Evolutionary conservation across 306 rosid species (phyloP), one percentile per base, ranked within the genome.

Genomic region (Styphnolobium japonicum): DNA sequence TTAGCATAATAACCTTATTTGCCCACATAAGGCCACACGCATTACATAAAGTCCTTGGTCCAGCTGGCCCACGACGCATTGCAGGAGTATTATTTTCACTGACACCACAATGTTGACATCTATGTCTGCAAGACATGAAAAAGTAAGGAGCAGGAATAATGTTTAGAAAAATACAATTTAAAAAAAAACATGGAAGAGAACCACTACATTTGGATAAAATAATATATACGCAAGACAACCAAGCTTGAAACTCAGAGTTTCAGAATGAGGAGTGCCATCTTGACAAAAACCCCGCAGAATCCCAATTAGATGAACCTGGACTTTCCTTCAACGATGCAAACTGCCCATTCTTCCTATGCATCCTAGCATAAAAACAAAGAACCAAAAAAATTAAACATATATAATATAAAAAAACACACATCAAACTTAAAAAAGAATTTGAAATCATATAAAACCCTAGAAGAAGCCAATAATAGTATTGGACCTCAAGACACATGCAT

Each of bases 1-100:
- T 10, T 21, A 64, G 55, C 70, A 56, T 64, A 75, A 66, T 67
- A 78, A 94, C 98, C 97, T 95, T 92, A 83, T 92, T 95, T 27
- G 98, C 98, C 98, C 98, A 95, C 98, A 92, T 95, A 80, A 95
- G 93, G 83, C 98, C 98, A 4, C 98, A 95, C 4, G 98, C 98
- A 84, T 94, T 94, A 69, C 98, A 94, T 68, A 92, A 83, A 60
- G 98, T 95, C 86, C 98, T 91, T 27, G 98, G 96, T 53, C 98
- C 98, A 84, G 94, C 92, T 67, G 98, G 98, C 36, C 98, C 98
- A 31, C 98, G 97, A 55, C 98, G 98, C 98, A 95, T 95, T 48
- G 98, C 98, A 66, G 98, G 98, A 72, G 98, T 95, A 77, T 88
- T 91, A 72, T 87, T 91, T 85, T 95, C 98, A 85, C 82, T 43